These are phyloP conservation scores for Penicillium flavigenum DNA, from an alignment of 495 filamentous ascomycete species.

Conservation along the genomic window DNA sequence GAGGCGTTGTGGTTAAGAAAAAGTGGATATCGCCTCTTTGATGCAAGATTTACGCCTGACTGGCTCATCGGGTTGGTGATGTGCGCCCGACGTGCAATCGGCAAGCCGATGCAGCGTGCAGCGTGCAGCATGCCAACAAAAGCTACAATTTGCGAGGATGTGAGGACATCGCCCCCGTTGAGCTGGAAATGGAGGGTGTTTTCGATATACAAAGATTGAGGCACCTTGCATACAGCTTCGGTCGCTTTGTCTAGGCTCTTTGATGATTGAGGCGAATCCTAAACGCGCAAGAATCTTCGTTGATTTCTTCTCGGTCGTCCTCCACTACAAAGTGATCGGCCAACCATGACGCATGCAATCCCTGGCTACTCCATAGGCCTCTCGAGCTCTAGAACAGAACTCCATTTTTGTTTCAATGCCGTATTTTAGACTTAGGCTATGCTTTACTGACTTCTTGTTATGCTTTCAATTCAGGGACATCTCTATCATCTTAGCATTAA, in stretches of 20 bases:
- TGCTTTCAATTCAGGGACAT: not conserved
- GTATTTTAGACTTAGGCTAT: not conserved
- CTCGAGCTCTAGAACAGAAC: constrained; percentile 15
- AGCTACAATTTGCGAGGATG: constrained; percentile 1
- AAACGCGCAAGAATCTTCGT: not conserved
- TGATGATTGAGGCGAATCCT: not conserved
- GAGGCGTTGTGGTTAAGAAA: not conserved
- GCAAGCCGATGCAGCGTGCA: constrained; percentile 9
- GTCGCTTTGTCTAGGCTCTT: not conserved
- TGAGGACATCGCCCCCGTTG: not conserved
- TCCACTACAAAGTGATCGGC: constrained; percentile 15
- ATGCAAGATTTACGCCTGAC: constrained; percentile 10
- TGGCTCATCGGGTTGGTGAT: constrained; percentile 2
- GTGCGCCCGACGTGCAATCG: constrained; percentile 11
- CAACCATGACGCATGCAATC: constrained; percentile 4
- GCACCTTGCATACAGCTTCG: not conserved
- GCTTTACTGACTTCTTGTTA: not conserved
- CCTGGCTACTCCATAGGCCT: not conserved
- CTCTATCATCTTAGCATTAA: not conserved
- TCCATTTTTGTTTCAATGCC: not conserved
- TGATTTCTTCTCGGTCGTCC: not conserved
- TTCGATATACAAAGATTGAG: not conserved
- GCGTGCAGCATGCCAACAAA: not conserved
- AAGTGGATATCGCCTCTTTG: constrained; percentile 1
- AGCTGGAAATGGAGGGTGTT: not conserved